These are phyloP conservation scores for Kernera saxatilis DNA, from an alignment of 345 rosid species.

Conservation along the genomic window DNA sequence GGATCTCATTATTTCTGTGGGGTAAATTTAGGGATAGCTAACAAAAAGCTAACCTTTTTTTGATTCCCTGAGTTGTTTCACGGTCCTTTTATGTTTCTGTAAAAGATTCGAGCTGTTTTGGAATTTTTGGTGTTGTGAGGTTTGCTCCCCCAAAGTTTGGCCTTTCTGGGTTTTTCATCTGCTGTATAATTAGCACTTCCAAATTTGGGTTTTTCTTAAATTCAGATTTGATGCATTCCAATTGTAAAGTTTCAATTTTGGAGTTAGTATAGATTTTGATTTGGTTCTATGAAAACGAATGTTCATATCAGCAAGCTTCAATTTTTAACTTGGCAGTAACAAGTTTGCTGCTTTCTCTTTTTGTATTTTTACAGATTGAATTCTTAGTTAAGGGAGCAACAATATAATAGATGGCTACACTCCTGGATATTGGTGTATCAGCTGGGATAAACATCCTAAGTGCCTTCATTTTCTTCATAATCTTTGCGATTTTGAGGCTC, in stretches of 20 bases:
- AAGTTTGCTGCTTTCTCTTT: background rate
- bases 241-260: background rate
- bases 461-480: constrained; percentile 70
- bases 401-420: constrained; percentile 61
- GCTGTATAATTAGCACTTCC: background rate
- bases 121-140: constrained; percentile 2
- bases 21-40: constrained; percentile 5
- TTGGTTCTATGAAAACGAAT: background rate
- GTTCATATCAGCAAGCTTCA: background rate
- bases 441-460: constrained; percentile 69
- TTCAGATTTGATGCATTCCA: background rate
- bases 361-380: constrained; percentile 16
- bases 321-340: background rate
- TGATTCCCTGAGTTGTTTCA: constrained; percentile 6
- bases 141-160: background rate
- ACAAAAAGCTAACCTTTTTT: constrained; percentile 5
- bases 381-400: background rate
- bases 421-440: constrained; percentile 74
- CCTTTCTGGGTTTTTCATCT: background rate
- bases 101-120: constrained; percentile 18
- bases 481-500: constrained; percentile 76
- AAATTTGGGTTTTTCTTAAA: background rate
- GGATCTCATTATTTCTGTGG: constrained; percentile 10
- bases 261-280: background rate
- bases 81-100: background rate